These are phyloP conservation scores for Apiotrichum mycotoxinovorans DNA, from an alignment of 1,284 basidiomycete genomes.

Conservation along the genomic window DNA sequence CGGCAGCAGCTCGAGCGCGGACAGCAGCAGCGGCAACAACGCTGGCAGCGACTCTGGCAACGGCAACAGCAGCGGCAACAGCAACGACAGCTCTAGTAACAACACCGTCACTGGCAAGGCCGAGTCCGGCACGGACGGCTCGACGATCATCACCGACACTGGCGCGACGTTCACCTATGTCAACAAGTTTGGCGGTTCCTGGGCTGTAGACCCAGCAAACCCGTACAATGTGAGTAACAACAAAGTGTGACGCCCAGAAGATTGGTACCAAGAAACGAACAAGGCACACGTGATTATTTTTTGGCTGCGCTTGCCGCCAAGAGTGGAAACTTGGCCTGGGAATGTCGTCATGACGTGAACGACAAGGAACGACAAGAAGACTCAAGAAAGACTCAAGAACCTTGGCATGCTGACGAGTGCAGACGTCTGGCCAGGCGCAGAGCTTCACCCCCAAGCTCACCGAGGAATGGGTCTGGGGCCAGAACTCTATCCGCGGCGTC, in stretches of 20 bases:
- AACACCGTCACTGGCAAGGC: neutral
- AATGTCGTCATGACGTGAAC: no score
- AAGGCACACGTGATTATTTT: no score
- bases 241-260: no score
- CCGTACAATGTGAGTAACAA: constrained; percentile 57
- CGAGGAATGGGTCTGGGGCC: constrained; percentile 74
- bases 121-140: constrained; percentile 22
- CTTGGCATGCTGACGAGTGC: neutral
- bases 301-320: no score
- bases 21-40: neutral
- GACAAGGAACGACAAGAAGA: no score
- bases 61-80: neutral
- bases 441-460: constrained; percentile 54
- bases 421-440: constrained; percentile 16
- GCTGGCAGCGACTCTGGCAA: neutral
- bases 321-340: neutral
- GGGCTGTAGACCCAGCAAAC: constrained; percentile 64
- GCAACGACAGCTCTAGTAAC: neutral
- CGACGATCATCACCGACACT: constrained; percentile 54
- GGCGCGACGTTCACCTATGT: constrained; percentile 66
- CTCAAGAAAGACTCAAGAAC: neutral
- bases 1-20: neutral
- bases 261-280: no score
- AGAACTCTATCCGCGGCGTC: constrained; percentile 64
- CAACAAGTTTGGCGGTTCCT: constrained; percentile 74